Percentiles rank a stretch among this genome's conserved stretches.
phyloP scores from a whole-genome alignment of 768 basidiomycete genomes.

The Tulasnella sp. region DNA sequence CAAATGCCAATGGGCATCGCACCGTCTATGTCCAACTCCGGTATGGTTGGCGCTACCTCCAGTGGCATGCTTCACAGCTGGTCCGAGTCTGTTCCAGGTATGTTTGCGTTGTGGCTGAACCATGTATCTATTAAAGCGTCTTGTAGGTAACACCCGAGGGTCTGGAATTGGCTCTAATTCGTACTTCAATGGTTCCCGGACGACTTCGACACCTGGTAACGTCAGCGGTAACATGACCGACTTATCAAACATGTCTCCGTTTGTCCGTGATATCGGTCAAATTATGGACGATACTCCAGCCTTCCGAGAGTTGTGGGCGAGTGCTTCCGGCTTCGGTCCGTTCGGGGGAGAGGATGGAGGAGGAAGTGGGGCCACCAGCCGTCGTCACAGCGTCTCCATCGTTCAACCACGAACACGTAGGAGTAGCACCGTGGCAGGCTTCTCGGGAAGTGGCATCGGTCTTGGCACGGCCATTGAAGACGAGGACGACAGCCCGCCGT shows the following conservation, averaged over 20 bases:
- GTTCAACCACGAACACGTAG: constrained; percentile 48
- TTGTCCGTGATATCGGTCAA: constrained; percentile 70
- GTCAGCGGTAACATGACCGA: no score
- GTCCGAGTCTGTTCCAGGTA: background rate
- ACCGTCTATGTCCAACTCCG: background rate
- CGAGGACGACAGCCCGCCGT: constrained; percentile 23
- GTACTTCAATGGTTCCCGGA: no score
- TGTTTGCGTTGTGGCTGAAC: no score
- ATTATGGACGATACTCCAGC: constrained; percentile 60
- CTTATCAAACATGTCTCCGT: constrained; percentile 71
- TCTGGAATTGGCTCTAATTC: no score
- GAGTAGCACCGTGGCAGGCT: constrained; percentile 47
- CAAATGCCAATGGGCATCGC: constrained; percentile 5
- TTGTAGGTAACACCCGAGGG: no score
- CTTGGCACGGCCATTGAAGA: constrained; percentile 38
- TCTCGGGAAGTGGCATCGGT: constrained; percentile 33
- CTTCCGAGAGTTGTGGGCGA: constrained; percentile 57
- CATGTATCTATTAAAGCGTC: no score
- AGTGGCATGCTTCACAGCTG: constrained; percentile 2
- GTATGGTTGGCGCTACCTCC: no score
- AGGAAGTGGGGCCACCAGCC: constrained; percentile 70
- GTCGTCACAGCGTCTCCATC: constrained; percentile 72
- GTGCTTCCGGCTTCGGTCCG: constrained; percentile 34
- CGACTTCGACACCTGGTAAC: no score
- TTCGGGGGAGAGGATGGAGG: constrained; percentile 26